Evolutionary conservation across 2,329 filamentous ascomycete species (phyloP).

Genomic region (Trematosphaeria pertusa): DNA sequence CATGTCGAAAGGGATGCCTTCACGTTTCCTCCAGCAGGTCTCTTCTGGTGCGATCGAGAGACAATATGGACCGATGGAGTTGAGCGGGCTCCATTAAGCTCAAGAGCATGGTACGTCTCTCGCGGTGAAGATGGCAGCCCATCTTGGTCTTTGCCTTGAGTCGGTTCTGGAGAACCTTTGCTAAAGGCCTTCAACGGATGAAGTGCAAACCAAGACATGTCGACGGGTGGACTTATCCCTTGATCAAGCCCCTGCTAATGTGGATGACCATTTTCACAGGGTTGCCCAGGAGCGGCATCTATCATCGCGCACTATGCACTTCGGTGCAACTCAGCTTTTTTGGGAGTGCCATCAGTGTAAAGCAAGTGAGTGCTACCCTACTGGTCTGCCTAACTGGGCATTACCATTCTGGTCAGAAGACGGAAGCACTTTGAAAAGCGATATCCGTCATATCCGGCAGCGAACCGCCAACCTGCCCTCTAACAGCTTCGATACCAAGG

Average conservation of each 20-base stretch:
- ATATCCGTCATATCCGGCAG: background rate
- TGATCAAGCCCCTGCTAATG: no score
- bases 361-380: conserved; percentile 6
- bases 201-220: no score
- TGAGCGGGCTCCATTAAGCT: conserved; percentile 13
- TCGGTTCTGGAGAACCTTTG: no score
- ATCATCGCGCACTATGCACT: conserved; percentile 19
- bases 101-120: conserved; percentile 24
- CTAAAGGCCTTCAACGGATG: no score
- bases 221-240: no score
- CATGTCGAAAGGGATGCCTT: background rate
- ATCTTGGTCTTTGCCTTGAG: no score
- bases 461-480: background rate
- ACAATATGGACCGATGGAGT: background rate
- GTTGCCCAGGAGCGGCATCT: conserved; percentile 23
- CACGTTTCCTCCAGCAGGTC: background rate
- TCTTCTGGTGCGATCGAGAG: background rate
- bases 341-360: conserved; percentile 18
- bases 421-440: background rate
- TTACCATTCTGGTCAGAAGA: background rate
- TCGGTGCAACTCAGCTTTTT: conserved; percentile 12
- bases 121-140: no score
- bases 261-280: no score
- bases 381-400: conserved; percentile 2
- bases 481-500: background rate